Conservation (phyloP, 257 asterid genomes). For the Solanum tarapatanum region DNA sequence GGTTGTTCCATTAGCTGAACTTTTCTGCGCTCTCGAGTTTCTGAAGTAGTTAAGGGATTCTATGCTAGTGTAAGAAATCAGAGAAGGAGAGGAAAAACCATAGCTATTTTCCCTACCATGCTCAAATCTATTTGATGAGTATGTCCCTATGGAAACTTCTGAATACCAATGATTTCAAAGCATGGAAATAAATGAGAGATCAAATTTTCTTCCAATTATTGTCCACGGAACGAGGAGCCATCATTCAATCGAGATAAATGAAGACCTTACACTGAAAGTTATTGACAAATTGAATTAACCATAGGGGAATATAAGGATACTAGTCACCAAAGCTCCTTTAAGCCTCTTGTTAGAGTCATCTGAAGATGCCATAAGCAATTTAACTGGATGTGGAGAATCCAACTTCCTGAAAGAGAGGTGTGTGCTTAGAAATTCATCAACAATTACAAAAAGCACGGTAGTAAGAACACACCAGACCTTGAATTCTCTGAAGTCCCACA, state of each 20-base stretch:
- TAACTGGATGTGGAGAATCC: conserved; percentile 50
- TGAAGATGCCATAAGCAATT: conserved; percentile 58
- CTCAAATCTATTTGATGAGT: neutral
- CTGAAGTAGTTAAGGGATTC: conserved; percentile 57
- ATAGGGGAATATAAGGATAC: conserved; percentile 59
- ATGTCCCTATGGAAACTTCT: neutral
- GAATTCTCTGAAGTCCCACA: conserved; percentile 40
- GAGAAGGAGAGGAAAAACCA: neutral
- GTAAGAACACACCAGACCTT: conserved; percentile 32
- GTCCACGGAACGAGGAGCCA: neutral
- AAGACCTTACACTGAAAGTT: neutral
- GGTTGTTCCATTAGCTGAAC: conserved; percentile 94
- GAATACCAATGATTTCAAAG: neutral
- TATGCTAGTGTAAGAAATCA: neutral
- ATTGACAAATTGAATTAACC: neutral
- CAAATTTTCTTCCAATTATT: neutral
- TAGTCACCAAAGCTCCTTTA: conserved; percentile 53
- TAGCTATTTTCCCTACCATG: neutral
- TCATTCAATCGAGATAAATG: neutral
- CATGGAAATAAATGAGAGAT: neutral
- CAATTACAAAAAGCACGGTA: conserved; percentile 1
- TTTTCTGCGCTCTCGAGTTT: conserved; percentile 70
- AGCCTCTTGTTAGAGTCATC: conserved; percentile 68
- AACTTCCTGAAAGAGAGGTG: conserved; percentile 45
- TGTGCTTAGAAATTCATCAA: conserved; percentile 2